Evolutionary conservation across 1,139 yeast species (phyloP).

Genomic region (Entelexis sorbosivorans): DNA sequence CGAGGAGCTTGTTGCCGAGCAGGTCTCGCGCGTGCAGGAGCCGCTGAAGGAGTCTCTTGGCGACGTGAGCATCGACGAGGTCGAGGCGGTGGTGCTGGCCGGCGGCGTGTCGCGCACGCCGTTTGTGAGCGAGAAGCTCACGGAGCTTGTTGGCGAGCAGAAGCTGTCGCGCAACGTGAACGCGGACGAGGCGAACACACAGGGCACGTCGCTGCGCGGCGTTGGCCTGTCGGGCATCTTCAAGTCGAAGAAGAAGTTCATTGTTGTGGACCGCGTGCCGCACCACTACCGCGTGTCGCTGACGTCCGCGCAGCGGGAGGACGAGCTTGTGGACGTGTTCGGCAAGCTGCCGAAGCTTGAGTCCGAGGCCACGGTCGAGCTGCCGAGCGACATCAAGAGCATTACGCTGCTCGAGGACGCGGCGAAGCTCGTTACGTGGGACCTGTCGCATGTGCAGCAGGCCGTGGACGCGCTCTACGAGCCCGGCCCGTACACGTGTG

Average conservation of each 20-base stretch:
- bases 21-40: slow-evolving; percentile 34
- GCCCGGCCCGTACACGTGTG: slow-evolving; percentile 19
- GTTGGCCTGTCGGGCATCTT: slow-evolving; percentile 52
- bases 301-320: neutral
- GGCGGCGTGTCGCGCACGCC: slow-evolving; percentile 96
- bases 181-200: slow-evolving; percentile 89
- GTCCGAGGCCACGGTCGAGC: slow-evolving; percentile 15
- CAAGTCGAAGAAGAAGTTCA: slow-evolving; percentile 46
- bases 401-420: slow-evolving; percentile 24
- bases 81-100: slow-evolving; percentile 63
- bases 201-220: slow-evolving; percentile 80
- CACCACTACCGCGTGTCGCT: slow-evolving; percentile 32
- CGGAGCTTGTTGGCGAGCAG: slow-evolving; percentile 38
- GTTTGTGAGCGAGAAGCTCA: slow-evolving; percentile 51
- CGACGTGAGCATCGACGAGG: slow-evolving; percentile 26
- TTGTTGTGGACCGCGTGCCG: slow-evolving; percentile 45
- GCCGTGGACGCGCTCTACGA: slow-evolving; percentile 13
- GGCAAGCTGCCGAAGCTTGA: slow-evolving; percentile 28
- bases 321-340: slow-evolving; percentile 23
- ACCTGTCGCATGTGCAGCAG: slow-evolving; percentile 12
- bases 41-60: slow-evolving; percentile 51
- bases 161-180: slow-evolving; percentile 73
- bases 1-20: slow-evolving; percentile 44
- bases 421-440: slow-evolving; percentile 16
- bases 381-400: slow-evolving; percentile 23